Conservation (phyloP, 2,329 filamentous ascomycete genomes). For the Xylariaceae sp. region DNA sequence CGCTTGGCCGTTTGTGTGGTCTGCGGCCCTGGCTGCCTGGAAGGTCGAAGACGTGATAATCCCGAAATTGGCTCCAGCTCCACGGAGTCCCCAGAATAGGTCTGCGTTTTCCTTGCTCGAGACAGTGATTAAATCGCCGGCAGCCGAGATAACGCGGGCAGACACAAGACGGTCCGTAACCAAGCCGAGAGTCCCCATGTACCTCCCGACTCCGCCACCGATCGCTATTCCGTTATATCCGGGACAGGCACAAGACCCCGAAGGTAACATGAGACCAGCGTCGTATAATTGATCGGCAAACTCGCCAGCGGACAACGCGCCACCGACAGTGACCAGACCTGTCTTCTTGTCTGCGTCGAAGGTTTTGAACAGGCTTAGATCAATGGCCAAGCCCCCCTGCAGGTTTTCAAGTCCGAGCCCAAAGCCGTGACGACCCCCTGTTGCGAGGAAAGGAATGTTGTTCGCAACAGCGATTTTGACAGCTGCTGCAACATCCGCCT, state of each 20-base stretch:
- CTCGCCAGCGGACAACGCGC: too few species aligned
- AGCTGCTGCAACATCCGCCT: background rate
- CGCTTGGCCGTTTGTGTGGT: constrained; percentile 15
- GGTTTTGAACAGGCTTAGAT: constrained; percentile 35
- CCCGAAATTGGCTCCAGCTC: constrained; percentile 27
- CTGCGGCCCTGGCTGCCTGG: too few species aligned
- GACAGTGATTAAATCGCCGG: constrained; percentile 31
- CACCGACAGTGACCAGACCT: constrained; percentile 28
- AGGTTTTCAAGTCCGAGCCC: background rate
- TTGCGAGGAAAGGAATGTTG: constrained; percentile 23
- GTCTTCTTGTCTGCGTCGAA: constrained; percentile 30
- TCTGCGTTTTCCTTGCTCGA: constrained; percentile 23
- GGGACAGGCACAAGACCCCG: background rate
- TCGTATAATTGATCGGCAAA: background rate
- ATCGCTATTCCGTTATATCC: constrained; percentile 16
- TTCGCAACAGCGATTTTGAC: constrained; percentile 10
- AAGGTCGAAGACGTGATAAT: constrained; percentile 24
- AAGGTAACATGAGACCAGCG: constrained; percentile 11
- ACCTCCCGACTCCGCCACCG: background rate
- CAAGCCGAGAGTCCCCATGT: constrained; percentile 31
- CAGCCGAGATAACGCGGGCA: constrained; percentile 34
- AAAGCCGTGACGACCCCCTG: constrained; percentile 22
- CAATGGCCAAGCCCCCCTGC: constrained; percentile 20
- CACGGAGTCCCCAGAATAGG: constrained; percentile 26
- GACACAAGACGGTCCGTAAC: constrained; percentile 40